Percentiles rank a stretch among this genome's conserved stretches.
These are phyloP conservation scores for Brassica cretica DNA, from an alignment of 345 rosid species.

Conservation along the genomic window DNA sequence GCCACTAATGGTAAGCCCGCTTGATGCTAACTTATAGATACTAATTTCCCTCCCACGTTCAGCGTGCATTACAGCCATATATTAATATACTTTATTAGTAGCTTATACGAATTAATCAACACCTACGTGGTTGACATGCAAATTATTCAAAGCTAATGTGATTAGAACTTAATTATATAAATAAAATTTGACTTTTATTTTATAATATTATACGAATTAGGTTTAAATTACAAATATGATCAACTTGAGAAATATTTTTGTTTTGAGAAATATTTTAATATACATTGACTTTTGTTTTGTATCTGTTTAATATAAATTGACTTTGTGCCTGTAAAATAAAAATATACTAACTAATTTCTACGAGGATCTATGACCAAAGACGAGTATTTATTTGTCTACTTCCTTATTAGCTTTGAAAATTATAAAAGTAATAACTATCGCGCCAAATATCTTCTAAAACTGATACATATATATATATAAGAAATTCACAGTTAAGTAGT, in stretches of 20 bases:
- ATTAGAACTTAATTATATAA: constrained; percentile 8
- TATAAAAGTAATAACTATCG: constrained; percentile 22
- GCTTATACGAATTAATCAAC: constrained; percentile 34
- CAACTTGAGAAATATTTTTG: neutral
- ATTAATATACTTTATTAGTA: constrained; percentile 25
- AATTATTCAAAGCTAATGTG: constrained; percentile 23
- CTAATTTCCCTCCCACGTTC: constrained; percentile 26
- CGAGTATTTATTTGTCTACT: constrained; percentile 22
- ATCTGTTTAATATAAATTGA: constrained; percentile 28
- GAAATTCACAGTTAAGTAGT: neutral
- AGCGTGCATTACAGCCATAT: constrained; percentile 37
- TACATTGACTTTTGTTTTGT: constrained; percentile 34
- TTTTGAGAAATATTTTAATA: constrained; percentile 11
- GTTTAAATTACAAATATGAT: constrained; percentile 1
- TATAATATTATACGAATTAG: constrained; percentile 6
- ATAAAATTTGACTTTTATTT: constrained; percentile 20
- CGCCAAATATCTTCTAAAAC: constrained; percentile 19
- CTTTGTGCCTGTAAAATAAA: constrained; percentile 19
- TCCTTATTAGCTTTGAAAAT: neutral
- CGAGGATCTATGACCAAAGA: constrained; percentile 26
- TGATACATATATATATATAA: too few relatives aligned
- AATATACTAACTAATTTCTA: constrained; percentile 7
- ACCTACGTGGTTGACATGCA: constrained; percentile 34
- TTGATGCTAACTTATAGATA: constrained; percentile 22
- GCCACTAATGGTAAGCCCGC: constrained; percentile 30